Base-by-base conservation (phyloP, 345 rosid species). In the Eucalyptus cloeziana region DNA sequence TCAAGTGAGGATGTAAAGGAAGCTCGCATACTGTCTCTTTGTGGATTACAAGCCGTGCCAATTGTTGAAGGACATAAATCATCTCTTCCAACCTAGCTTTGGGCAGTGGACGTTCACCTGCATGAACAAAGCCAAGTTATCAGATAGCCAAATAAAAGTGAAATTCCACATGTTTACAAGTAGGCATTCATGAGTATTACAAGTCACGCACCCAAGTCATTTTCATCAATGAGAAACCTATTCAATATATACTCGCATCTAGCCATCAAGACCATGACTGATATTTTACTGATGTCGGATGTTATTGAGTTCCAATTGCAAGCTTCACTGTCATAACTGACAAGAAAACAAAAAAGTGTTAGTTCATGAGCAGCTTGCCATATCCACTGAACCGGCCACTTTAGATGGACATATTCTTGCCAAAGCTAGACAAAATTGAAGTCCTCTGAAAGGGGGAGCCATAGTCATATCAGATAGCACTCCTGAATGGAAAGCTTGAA, bases 81-180 rank as follows among this genome's bases (percentile, higher is more conserved):
- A 94, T 93, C 96, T 98, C 99, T 94, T 97, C 99, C 58, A 95
- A 95, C 94, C 98, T 95, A 67, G 94, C 92, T 25, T 91, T 86
- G 85, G 99, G 99, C 83, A 98, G 89, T 16, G 90, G 95, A 88
- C 94, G 97, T 49, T 92, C 93, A 88, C 96, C 99, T 96, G 96
- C 89, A 90, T 87, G 58, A 91, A 62, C 87, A 86, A 86, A 64
- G 56, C 50, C 79, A 90, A 21, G 54, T 64, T 25, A 81, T 31
- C 60, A 58, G 37, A 67, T 10, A 21, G 31, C 45, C 27, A 54
- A 86, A 86, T 33, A 37, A 50, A 86, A 50, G 43, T 21, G 30
- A 86, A 24, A 51, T 40, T 44, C 17, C 33, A 71, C 37, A 85
- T 60, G n/a, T 69, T 43, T 30, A 88, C 25, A 14, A 49, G 33